Evolutionary conservation across 768 basidiomycete species (phyloP).

Genomic region (Termitomyces sp.): DNA sequence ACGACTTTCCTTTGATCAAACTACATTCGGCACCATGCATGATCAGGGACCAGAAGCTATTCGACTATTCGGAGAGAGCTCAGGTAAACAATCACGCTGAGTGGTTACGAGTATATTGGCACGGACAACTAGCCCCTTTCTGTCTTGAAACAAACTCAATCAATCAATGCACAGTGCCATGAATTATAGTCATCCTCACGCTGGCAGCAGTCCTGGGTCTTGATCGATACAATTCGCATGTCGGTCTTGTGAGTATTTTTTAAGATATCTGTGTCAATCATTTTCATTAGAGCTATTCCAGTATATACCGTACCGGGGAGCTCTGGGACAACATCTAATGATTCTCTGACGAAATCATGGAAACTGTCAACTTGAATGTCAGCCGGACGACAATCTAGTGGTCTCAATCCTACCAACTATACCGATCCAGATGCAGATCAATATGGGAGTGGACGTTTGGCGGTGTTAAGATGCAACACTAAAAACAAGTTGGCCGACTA

Average conservation of each 20-base stretch:
- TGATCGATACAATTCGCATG: background rate
- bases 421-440: background rate
- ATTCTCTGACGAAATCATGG: background rate
- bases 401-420: background rate
- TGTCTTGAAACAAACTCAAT: background rate
- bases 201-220: background rate
- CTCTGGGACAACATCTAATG: background rate
- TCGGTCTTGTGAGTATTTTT: background rate
- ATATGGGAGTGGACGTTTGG: background rate
- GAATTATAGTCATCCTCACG: background rate
- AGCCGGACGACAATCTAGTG: background rate
- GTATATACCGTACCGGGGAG: background rate
- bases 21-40: background rate
- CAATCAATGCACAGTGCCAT: background rate
- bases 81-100: background rate
- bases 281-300: background rate
- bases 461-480: background rate
- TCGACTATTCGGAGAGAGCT: background rate
- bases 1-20: background rate
- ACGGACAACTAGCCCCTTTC: background rate
- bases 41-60: background rate
- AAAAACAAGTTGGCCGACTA: background rate
- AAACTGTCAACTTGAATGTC: background rate
- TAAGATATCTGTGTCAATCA: background rate
- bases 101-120: background rate